Evolutionary conservation across 2,329 filamentous ascomycete species (phyloP).

Genomic region (Exophiala xenobiotica): DNA sequence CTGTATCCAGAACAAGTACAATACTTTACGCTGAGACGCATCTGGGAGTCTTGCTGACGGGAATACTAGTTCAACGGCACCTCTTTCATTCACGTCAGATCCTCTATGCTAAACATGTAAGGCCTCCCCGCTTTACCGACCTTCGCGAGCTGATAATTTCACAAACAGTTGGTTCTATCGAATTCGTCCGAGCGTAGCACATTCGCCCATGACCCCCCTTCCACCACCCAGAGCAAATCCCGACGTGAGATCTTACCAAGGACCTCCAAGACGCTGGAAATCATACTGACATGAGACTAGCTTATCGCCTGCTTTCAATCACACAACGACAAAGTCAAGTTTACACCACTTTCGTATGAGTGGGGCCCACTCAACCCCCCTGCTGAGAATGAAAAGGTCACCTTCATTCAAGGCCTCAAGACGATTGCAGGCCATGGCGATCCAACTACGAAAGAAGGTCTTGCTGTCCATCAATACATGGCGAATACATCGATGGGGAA

Average conservation of each 20-base stretch:
- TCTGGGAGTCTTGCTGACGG: too few species aligned
- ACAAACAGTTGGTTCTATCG: constrained; percentile 52
- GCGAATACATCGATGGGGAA: constrained; percentile 58
- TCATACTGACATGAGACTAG: not conserved
- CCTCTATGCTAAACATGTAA: too few species aligned
- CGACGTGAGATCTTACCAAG: too few species aligned
- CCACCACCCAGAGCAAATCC: too few species aligned
- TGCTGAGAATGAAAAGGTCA: constrained; percentile 45
- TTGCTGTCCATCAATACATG: constrained; percentile 57
- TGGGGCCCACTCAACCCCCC: constrained; percentile 60
- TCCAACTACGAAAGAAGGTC: constrained; percentile 55
- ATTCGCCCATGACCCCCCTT: constrained; percentile 34
- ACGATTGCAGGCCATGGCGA: constrained; percentile 59
- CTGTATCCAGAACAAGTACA: too few species aligned
- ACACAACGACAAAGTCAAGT: constrained; percentile 55
- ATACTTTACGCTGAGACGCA: too few species aligned
- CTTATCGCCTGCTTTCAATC: constrained; percentile 37
- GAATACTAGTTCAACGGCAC: too few species aligned
- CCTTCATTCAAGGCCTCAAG: constrained; percentile 57
- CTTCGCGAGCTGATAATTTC: too few species aligned
- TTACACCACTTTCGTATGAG: constrained; percentile 56
- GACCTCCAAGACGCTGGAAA: too few species aligned
- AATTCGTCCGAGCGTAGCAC: constrained; percentile 56
- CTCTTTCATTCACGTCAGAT: too few species aligned
- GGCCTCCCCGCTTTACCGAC: too few species aligned